phyloP scores from a whole-genome alignment of 306 rosid genomes.

The Gillenia trifoliata region DNA sequence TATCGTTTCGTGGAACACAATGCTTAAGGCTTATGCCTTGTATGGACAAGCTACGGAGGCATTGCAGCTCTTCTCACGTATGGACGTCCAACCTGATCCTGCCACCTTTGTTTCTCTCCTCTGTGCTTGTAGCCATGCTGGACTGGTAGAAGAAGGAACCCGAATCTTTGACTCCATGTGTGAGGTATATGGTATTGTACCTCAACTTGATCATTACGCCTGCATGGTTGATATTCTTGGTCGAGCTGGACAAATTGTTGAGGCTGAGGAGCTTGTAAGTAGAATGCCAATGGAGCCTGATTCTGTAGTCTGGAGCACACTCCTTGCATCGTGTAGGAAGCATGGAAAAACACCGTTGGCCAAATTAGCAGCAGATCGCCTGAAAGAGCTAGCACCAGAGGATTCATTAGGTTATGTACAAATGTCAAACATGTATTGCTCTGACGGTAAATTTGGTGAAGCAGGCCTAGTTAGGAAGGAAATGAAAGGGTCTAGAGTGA shows the following conservation, averaged over 20 bases:
- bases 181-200: constrained; percentile 39
- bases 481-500: constrained; percentile 68
- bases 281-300: constrained; percentile 85
- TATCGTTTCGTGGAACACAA: constrained; percentile 87
- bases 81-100: constrained; percentile 58
- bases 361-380: constrained; percentile 61
- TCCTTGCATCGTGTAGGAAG: constrained; percentile 87
- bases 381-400: constrained; percentile 58
- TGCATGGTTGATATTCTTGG: constrained; percentile 92
- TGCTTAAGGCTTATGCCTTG: constrained; percentile 76
- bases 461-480: constrained; percentile 61
- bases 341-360: constrained; percentile 65
- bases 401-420: constrained; percentile 70
- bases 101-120: constrained; percentile 80
- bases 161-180: constrained; percentile 49
- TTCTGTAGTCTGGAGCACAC: constrained; percentile 85
- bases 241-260: constrained; percentile 60
- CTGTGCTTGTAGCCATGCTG: constrained; percentile 85
- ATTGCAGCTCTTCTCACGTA: constrained; percentile 46
- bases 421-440: constrained; percentile 74
- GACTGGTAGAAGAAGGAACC: constrained; percentile 65
- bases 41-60: constrained; percentile 76
- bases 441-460: constrained; percentile 53
- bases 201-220: constrained; percentile 74
- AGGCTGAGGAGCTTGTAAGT: constrained; percentile 59